phyloP scores from a whole-genome alignment of 2,329 filamentous ascomycete genomes.

The Microdochium nivale region DNA sequence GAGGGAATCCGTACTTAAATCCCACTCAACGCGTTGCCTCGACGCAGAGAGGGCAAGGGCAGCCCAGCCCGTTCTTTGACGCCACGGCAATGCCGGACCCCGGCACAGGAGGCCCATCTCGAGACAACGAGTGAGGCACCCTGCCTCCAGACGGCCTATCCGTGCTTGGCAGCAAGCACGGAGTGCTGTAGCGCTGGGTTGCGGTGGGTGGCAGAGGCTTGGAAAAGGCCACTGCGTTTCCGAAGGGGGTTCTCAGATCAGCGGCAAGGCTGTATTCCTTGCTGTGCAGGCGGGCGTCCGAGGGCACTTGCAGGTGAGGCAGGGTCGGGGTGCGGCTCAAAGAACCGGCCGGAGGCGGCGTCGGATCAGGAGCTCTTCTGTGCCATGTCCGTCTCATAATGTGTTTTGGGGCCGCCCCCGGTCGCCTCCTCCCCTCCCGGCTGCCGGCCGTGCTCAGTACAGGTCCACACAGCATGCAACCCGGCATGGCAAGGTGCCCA shows the following conservation, averaged over 20 bases:
- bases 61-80: slow-evolving; percentile 5
- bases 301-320: no score
- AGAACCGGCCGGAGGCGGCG: background rate
- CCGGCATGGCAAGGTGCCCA: background rate
- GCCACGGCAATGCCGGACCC: slow-evolving; percentile 16
- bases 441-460: background rate
- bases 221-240: background rate
- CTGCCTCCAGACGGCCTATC: slow-evolving; percentile 2
- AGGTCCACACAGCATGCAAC: background rate
- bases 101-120: slow-evolving; percentile 25
- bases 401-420: slow-evolving; percentile 4
- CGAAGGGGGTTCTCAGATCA: background rate
- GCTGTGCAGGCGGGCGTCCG: no score
- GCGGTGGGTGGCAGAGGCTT: background rate
- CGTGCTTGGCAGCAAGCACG: no score
- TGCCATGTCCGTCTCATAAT: slow-evolving; percentile 9
- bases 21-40: background rate
- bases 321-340: background rate
- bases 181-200: no score
- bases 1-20: background rate
- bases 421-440: slow-evolving; percentile 1
- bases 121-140: slow-evolving; percentile 31
- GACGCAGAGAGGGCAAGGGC: background rate
- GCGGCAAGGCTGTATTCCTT: background rate
- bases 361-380: slow-evolving; percentile 3